Evolutionary conservation across 106 monocot genomes (phyloP).

Genomic region (Narthecium ossifragum): DNA sequence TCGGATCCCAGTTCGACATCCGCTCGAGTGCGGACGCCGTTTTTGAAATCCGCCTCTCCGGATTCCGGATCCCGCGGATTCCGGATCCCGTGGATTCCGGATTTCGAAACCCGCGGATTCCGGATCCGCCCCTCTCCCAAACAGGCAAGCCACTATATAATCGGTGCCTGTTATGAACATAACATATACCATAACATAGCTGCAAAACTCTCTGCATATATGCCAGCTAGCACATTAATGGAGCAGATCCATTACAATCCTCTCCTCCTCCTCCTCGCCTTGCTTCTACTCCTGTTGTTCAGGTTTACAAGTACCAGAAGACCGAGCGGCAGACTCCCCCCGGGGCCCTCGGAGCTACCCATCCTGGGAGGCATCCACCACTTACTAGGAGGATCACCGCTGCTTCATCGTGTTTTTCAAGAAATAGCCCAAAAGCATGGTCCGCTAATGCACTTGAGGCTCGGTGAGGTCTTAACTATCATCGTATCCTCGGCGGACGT

Average conservation of each 20-base stretch:
- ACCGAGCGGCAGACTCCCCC: neutral
- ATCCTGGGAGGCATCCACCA: neutral
- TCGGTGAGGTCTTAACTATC: neutral
- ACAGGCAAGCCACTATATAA: no score
- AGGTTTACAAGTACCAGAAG: neutral
- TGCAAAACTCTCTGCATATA: no score
- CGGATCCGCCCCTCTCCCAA: no score
- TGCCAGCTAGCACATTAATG: neutral
- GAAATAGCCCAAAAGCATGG: conserved; percentile 4
- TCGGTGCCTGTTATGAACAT: no score
- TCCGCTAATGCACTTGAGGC: conserved; percentile 3
- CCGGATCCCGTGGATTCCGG: no score
- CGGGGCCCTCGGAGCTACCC: conserved; percentile 1
- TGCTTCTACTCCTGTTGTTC: neutral
- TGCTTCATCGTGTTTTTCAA: neutral
- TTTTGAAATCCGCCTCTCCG: no score
- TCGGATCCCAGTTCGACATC: no score
- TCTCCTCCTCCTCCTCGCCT: neutral
- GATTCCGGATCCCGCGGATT: no score
- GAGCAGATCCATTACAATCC: neutral
- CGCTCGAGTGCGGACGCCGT: no score
- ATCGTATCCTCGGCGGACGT: neutral
- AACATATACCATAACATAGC: no score
- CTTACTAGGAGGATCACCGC: neutral
- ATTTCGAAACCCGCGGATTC: no score